phyloP scores from a whole-genome alignment of 1,139 yeast species.

The Nakaseomyces bracarensis region DNA sequence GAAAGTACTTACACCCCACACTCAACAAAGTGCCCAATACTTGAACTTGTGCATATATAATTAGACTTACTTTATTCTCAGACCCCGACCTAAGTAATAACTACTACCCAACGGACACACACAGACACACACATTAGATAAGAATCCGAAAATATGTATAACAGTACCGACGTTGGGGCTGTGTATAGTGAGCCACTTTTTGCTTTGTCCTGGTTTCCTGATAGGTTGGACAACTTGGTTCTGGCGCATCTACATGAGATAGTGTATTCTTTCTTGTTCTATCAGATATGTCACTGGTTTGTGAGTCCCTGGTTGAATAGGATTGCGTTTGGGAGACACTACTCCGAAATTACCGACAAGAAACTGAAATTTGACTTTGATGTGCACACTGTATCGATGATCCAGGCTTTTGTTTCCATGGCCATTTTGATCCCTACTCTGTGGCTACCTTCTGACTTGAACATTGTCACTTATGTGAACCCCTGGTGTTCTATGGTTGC shows the following conservation, averaged over 20 bases:
- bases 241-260: conserved; percentile 46
- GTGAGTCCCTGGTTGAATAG: conserved; percentile 42
- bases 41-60: too few relatives aligned
- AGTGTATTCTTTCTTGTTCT: conserved; percentile 38
- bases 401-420: conserved; percentile 61
- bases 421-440: conserved; percentile 30
- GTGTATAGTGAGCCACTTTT: conserved; percentile 24
- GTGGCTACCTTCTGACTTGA: conserved; percentile 18
- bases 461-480: conserved; percentile 40
- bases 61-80: too few relatives aligned
- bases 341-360: conserved; percentile 37
- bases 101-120: too few relatives aligned
- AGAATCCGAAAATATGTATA: too few relatives aligned
- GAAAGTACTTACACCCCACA: too few relatives aligned
- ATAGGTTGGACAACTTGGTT: conserved; percentile 25
- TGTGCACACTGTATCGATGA: conserved; percentile 81
- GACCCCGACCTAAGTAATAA: too few relatives aligned
- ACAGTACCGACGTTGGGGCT: conserved; percentile 1
- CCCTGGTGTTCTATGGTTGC: conserved; percentile 70
- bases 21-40: too few relatives aligned
- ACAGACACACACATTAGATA: not conserved
- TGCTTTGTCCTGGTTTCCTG: conserved; percentile 24
- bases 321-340: conserved; percentile 39
- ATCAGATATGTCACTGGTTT: conserved; percentile 37
- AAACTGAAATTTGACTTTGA: conserved; percentile 61